Base-by-base conservation (phyloP, 164 flowering plant genomes). In the Echeveria elegans region DNA sequence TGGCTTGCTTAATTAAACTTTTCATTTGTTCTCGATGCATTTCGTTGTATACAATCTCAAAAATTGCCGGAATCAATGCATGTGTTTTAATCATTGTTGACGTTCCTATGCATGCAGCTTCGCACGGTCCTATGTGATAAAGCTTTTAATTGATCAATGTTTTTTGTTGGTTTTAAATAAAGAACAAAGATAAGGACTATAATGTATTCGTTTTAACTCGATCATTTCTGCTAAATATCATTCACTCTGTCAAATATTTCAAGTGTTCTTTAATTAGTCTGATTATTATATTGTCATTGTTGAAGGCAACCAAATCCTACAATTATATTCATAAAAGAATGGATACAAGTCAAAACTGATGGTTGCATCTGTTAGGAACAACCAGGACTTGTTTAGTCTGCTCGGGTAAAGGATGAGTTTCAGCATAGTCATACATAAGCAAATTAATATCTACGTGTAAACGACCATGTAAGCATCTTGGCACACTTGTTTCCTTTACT, bases 311-410 rank as follows among this genome's bases (percentile, higher is more conserved):
- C 64, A 95, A 88, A 76, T 83, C 97, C 41, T 92, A 95, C 76
- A 90, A 88, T 67, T 95, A 92, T 77, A 90, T 95, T 64, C 99
- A 95, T 81, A 95, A n/a, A n/a, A 92, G 68, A 76, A 88, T 72
- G 98, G 99, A 31, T 74, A 90, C 52, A 95, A 85, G 61, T 88
- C 99, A 40, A 95, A 88, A 85, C 75, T 95, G 80, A 92, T 92
- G 97, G 99, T 90, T 29, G 97, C 99, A 65, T 96, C 99, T 37
- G 86, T 95, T 71, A 83, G 99, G 37, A 95, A 92, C 87, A 95
- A 95, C 78, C 99, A 95, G 76, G 99, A 95, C 70, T 71, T 95
- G 31, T 88, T 87, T 75, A 87, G 84, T 77, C 90, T 95, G 70
- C 75, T 92, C 32, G 98, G 99, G 99, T 92, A 82, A 73, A 60